phyloP scores from a whole-genome alignment of 805 yeast species.

The Priceomyces carsonii region DNA sequence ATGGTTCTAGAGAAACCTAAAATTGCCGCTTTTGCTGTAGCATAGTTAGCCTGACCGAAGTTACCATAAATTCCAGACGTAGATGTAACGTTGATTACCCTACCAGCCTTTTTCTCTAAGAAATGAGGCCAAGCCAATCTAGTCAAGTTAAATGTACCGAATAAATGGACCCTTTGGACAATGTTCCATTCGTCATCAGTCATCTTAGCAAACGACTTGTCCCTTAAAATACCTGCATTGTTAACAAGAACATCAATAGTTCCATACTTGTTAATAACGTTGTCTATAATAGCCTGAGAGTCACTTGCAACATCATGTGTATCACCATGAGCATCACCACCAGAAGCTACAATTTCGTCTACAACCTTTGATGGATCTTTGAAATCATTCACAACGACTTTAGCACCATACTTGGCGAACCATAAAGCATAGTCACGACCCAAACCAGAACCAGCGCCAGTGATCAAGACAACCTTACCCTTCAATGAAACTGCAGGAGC shows the following conservation, averaged over 20 bases:
- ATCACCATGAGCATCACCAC: slow-evolving; percentile 83
- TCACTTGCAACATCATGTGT: slow-evolving; percentile 78
- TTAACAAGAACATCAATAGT: slow-evolving; percentile 82
- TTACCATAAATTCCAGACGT: slow-evolving; percentile 97
- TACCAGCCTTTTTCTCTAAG: slow-evolving; percentile 73
- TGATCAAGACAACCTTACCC: slow-evolving; percentile 84
- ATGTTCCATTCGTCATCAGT: slow-evolving; percentile 79
- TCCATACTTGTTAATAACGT: slow-evolving; percentile 77
- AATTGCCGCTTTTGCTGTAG: slow-evolving; percentile 90
- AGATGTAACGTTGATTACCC: slow-evolving; percentile 85
- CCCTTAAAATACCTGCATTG: slow-evolving; percentile 94
- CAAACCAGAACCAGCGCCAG: slow-evolving; percentile 95
- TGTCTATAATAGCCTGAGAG: slow-evolving; percentile 72
- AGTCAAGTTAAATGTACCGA: slow-evolving; percentile 78
- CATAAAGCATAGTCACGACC: slow-evolving; percentile 87
- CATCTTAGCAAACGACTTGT: slow-evolving; percentile 84
- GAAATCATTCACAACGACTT: slow-evolving; percentile 91
- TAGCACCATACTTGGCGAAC: slow-evolving; percentile 91
- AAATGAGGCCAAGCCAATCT: slow-evolving; percentile 94
- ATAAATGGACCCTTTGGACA: slow-evolving; percentile 78
- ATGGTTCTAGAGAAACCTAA: slow-evolving; percentile 81
- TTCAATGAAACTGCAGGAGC: slow-evolving; percentile 57
- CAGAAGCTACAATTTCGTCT: slow-evolving; percentile 66
- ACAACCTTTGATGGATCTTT: slow-evolving; percentile 73
- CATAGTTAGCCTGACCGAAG: slow-evolving; percentile 96